Conservation (phyloP, 169 alveolate species). For the Cryptosporidium bovis region DNA sequence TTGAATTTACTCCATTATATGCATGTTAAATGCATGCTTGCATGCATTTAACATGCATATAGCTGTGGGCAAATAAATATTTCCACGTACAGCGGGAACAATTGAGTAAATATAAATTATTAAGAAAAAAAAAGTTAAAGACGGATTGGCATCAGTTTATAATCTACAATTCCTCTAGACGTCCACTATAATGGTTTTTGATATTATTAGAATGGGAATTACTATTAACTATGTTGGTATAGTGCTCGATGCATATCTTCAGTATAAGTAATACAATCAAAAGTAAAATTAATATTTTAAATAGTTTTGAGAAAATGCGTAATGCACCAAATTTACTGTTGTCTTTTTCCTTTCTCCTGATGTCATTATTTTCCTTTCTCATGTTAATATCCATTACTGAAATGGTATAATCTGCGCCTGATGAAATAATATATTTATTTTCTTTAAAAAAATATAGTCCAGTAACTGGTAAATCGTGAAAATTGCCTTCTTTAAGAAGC, state of each 20-base stretch:
- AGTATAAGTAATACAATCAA: constrained; percentile 9
- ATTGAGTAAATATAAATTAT: background rate
- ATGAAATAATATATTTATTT: constrained; percentile 44
- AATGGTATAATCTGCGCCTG: constrained; percentile 71
- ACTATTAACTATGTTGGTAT: background rate
- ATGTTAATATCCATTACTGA: background rate
- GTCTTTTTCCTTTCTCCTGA: no score
- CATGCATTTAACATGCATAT: background rate
- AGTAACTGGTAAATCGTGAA: constrained; percentile 71
- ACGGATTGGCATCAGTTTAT: background rate
- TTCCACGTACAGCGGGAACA: constrained; percentile 64
- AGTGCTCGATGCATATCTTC: background rate
- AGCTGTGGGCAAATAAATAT: constrained; percentile 40
- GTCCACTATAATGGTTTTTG: background rate
- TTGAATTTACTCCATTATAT: constrained; percentile 18
- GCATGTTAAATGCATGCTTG: constrained; percentile 37
- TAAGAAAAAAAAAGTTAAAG: background rate
- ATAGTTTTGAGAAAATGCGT: no score
- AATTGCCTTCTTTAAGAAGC: constrained; percentile 16
- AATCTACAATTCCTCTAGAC: background rate
- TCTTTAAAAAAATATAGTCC: constrained; percentile 37
- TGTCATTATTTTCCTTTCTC: background rate
- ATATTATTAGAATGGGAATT: no score
- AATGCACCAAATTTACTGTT: no score
- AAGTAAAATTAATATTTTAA: background rate